Conservation (phyloP, 768 basidiomycete species). For the Boletus edulis region DNA sequence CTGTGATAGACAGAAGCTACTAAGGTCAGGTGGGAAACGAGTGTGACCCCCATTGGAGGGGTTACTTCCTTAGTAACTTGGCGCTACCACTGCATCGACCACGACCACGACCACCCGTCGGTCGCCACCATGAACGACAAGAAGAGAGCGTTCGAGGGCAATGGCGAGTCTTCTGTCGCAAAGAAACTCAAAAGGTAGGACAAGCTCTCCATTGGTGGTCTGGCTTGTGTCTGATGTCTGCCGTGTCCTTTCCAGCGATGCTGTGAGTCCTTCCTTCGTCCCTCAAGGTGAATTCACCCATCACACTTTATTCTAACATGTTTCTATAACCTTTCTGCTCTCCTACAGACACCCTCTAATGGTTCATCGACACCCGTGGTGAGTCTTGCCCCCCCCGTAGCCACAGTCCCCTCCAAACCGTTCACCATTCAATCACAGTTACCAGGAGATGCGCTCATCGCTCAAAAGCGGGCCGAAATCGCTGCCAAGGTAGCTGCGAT, state of each 20-base stretch:
- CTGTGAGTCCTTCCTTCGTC: constrained; percentile 53
- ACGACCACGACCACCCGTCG: neutral
- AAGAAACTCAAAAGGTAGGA: constrained; percentile 70
- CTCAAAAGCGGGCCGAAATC: constrained; percentile 81
- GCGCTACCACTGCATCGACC: neutral
- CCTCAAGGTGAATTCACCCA: constrained; percentile 71
- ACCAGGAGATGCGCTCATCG: constrained; percentile 65
- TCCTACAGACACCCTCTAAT: constrained; percentile 49
- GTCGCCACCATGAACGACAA: constrained; percentile 56
- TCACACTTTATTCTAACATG: constrained; percentile 52
- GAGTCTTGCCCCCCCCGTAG: constrained; percentile 26
- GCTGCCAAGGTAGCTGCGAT: constrained; percentile 82
- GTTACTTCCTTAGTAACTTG: neutral
- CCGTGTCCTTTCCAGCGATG: constrained; percentile 46
- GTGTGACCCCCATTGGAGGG: constrained; percentile 21
- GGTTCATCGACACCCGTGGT: constrained; percentile 43
- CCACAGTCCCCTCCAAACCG: neutral
- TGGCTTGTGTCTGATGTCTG: constrained; percentile 3
- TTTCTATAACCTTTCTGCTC: constrained; percentile 63
- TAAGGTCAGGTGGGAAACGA: neutral
- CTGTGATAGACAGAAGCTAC: neutral
- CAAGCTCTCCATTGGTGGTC: constrained; percentile 15
- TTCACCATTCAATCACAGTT: constrained; percentile 31
- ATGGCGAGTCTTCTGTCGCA: constrained; percentile 42
- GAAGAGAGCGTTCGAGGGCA: constrained; percentile 60